These are phyloP conservation scores for Piper longum DNA, from an alignment of 164 flowering plant genomes.

Conservation along the genomic window DNA sequence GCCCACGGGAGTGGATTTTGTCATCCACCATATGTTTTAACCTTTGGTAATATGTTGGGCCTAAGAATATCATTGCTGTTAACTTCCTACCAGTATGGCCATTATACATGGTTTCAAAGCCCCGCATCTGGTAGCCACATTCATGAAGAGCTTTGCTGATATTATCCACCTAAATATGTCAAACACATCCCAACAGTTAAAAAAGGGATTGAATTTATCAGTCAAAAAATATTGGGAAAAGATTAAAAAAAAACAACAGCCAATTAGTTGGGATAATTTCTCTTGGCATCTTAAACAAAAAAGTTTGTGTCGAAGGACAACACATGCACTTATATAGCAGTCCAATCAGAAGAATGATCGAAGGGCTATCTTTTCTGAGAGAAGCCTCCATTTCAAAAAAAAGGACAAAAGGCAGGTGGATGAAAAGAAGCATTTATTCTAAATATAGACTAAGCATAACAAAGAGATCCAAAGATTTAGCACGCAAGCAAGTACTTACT, in stretches of 20 bases:
- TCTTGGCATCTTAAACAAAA: too few species aligned
- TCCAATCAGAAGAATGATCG: too few species aligned
- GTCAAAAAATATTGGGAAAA: background rate
- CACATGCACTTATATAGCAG: too few species aligned
- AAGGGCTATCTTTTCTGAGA: too few species aligned
- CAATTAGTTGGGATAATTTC: background rate
- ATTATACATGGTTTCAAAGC: slow-evolving; percentile 94
- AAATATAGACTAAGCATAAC: too few species aligned
- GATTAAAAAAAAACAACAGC: background rate
- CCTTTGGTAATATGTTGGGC: slow-evolving; percentile 92
- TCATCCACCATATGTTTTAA: slow-evolving; percentile 98
- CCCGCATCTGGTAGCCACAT: slow-evolving; percentile 98
- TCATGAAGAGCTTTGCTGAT: slow-evolving; percentile 92
- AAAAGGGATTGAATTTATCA: background rate
- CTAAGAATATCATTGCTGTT: slow-evolving; percentile 82
- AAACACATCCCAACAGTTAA: background rate
- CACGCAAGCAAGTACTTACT: too few species aligned
- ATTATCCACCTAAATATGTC: slow-evolving; percentile 55
- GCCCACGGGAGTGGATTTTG: slow-evolving; percentile 91
- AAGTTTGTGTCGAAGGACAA: too few species aligned
- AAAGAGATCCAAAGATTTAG: too few species aligned
- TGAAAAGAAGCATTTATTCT: too few species aligned
- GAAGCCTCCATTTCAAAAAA: too few species aligned
- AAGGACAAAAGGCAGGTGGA: too few species aligned
- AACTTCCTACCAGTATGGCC: slow-evolving; percentile 88